Conservation (phyloP, 2,329 filamentous ascomycete species). For the Phyllachora maydis region DNA sequence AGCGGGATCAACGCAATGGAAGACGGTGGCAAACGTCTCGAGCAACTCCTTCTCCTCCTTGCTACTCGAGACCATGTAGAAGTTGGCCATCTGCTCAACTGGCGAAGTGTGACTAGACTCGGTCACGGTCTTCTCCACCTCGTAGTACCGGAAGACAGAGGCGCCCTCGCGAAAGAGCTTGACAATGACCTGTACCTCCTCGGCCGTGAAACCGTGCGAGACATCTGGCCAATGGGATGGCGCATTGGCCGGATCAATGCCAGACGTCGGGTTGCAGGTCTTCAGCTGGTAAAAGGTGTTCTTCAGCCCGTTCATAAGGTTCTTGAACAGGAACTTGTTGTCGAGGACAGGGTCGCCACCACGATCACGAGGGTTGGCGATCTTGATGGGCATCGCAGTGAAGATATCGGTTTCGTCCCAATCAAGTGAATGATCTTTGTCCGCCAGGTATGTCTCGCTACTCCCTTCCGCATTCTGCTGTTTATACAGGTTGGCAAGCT, state of each 20-base stretch:
- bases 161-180: constrained; percentile 95
- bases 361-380: constrained; percentile 73
- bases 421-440: constrained; percentile 61
- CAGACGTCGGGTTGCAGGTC: constrained; percentile 64
- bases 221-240: constrained; percentile 88
- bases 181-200: constrained; percentile 90
- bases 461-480: constrained; percentile 42
- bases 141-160: constrained; percentile 92
- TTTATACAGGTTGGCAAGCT: constrained; percentile 61
- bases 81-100: constrained; percentile 82
- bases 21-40: constrained; percentile 94
- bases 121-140: constrained; percentile 56
- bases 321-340: constrained; percentile 96
- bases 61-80: constrained; percentile 81
- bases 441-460: constrained; percentile 65
- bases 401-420: constrained; percentile 99
- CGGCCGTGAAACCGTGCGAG: constrained; percentile 87
- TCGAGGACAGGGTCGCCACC: constrained; percentile 81
- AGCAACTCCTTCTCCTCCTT: constrained; percentile 96
- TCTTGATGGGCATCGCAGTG: constrained; percentile 87
- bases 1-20: constrained; percentile 94
- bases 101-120: constrained; percentile 62
- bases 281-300: constrained; percentile 92
- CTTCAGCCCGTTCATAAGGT: constrained; percentile 85
- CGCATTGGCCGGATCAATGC: constrained; percentile 31